A percentile compares a stretch with the other conserved stretches of the same genome.
These are phyloP conservation scores for Ramularia collo-cygni DNA, from an alignment of 2,329 filamentous ascomycete species.

Conservation along the genomic window DNA sequence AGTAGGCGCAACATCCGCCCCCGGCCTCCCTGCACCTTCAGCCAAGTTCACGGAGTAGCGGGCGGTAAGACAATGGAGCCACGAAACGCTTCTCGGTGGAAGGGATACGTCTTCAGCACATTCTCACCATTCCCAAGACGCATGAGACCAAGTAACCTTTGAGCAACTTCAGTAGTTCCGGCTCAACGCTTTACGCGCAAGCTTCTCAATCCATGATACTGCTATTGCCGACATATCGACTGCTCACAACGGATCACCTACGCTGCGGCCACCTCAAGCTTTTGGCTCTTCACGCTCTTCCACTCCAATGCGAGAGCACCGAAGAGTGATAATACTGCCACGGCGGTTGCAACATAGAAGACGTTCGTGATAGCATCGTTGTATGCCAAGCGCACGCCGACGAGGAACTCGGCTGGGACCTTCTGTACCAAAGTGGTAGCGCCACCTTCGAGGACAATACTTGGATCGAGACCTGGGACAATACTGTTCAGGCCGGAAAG, in stretches of 20 bases:
- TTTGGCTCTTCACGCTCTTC: constrained; percentile 54
- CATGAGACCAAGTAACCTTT: too few species aligned
- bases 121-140: too few species aligned
- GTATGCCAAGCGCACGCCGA: constrained; percentile 55
- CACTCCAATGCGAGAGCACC: constrained; percentile 55
- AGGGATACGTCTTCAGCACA: too few species aligned
- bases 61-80: too few species aligned
- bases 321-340: constrained; percentile 48
- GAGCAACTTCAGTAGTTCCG: too few species aligned
- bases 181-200: too few species aligned
- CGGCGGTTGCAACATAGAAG: constrained; percentile 54
- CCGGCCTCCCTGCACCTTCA: too few species aligned
- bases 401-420: constrained; percentile 46
- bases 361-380: constrained; percentile 53
- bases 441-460: constrained; percentile 40
- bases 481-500: constrained; percentile 33
- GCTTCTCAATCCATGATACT: too few species aligned
- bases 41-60: too few species aligned
- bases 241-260: constrained; percentile 3
- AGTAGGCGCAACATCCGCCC: too few species aligned
- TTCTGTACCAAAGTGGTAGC: constrained; percentile 53
- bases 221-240: too few species aligned
- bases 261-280: constrained; percentile 33
- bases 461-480: constrained; percentile 38
- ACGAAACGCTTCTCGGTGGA: too few species aligned